These are phyloP conservation scores for Nakaseomyces sp. DNA, from an alignment of 1,139 yeast genomes.

Conservation along the genomic window DNA sequence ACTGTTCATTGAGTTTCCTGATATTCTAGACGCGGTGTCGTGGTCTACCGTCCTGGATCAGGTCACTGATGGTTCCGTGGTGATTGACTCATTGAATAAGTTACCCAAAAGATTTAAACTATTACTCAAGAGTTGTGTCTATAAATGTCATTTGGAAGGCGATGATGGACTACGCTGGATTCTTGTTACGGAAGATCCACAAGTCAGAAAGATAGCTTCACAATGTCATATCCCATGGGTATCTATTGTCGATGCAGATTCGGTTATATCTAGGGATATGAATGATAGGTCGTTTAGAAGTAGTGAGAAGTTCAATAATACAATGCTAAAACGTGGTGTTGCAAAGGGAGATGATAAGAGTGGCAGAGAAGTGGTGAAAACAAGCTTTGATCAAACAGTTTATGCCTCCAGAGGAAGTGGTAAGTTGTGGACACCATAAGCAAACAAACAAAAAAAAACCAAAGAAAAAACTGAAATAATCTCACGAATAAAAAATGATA, in stretches of 20 bases:
- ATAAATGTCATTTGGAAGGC: conserved; percentile 23
- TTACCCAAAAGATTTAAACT: conserved; percentile 25
- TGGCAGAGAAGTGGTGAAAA: conserved; percentile 24
- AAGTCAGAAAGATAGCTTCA: conserved; percentile 20
- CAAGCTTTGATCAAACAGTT: conserved; percentile 24
- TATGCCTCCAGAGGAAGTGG: conserved; percentile 30
- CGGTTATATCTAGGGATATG: conserved; percentile 22
- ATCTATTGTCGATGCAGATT: conserved; percentile 28
- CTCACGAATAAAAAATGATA: too few species aligned
- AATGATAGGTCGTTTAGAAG: conserved; percentile 21
- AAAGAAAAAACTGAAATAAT: background rate
- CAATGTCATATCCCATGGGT: conserved; percentile 25
- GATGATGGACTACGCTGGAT: conserved; percentile 23
- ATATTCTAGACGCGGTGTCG: conserved; percentile 22
- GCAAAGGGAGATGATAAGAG: conserved; percentile 14
- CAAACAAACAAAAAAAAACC: background rate
- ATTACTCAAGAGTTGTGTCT: conserved; percentile 26
- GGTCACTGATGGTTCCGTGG: conserved; percentile 12
- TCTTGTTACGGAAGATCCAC: conserved; percentile 26
- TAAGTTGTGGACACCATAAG: conserved; percentile 26
- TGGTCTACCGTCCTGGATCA: conserved; percentile 24
- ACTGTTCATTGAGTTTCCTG: conserved; percentile 26
- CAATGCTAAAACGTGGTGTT: conserved; percentile 18
- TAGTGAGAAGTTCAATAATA: conserved; percentile 22
- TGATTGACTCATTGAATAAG: conserved; percentile 15